These are phyloP conservation scores for Penicillium sp. DNA, from an alignment of 2,329 filamentous ascomycete species.

Conservation along the genomic window DNA sequence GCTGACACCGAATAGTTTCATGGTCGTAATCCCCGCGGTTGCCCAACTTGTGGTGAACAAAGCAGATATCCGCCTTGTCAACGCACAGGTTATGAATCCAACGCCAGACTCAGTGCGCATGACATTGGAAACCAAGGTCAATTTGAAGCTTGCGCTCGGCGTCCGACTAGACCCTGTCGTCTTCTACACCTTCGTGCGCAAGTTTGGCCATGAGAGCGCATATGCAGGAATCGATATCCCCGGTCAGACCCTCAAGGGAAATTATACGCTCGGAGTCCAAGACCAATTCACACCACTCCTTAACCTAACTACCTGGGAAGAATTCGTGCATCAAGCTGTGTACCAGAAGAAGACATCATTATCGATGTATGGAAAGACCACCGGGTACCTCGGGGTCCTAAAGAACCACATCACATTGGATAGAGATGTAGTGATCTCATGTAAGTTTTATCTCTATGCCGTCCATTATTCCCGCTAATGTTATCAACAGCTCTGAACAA, in stretches of 20 bases:
- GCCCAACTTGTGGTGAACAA: slow-evolving; percentile 46
- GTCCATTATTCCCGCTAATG: neutral
- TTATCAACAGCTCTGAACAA: slow-evolving; percentile 18
- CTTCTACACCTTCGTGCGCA: slow-evolving; percentile 17
- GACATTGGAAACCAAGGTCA: slow-evolving; percentile 20
- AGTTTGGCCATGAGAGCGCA: slow-evolving; percentile 13
- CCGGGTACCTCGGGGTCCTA: slow-evolving; percentile 20
- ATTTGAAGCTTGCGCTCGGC: slow-evolving; percentile 19
- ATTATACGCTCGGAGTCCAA: slow-evolving; percentile 16
- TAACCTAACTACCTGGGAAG: slow-evolving; percentile 17
- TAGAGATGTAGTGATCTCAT: slow-evolving; percentile 17
- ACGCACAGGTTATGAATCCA: slow-evolving; percentile 19
- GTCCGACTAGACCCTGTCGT: slow-evolving; percentile 20
- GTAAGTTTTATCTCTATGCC: slow-evolving; percentile 2
- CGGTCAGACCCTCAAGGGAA: slow-evolving; percentile 23
- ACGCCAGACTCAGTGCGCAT: slow-evolving; percentile 21
- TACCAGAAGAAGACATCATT: slow-evolving; percentile 18
- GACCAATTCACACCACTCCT: slow-evolving; percentile 13
- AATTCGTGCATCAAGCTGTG: slow-evolving; percentile 17
- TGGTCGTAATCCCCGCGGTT: slow-evolving; percentile 47
- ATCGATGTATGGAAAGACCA: slow-evolving; percentile 13
- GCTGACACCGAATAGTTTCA: slow-evolving; percentile 38
- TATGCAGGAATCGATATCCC: slow-evolving; percentile 20
- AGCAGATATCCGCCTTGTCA: slow-evolving; percentile 41
- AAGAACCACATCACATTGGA: slow-evolving; percentile 21